Conservation (phyloP, 2,329 filamentous ascomycete species). For the Xylariaceae sp. region DNA sequence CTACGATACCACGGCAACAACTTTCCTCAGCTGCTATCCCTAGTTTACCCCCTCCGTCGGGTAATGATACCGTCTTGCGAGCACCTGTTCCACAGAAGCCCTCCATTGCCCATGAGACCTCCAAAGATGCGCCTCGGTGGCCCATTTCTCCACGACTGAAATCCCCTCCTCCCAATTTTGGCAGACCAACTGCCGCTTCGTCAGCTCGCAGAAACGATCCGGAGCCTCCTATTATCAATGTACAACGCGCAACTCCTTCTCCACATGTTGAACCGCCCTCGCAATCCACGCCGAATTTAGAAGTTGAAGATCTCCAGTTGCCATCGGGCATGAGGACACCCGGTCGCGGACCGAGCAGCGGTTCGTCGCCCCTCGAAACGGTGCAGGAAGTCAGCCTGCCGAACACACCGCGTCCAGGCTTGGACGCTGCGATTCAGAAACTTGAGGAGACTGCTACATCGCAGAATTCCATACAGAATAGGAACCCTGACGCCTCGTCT, state of each 20-base stretch:
- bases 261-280: slow-evolving; percentile 49
- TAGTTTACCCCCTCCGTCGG: slow-evolving; percentile 62
- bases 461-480: slow-evolving; percentile 47
- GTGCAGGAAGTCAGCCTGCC: slow-evolving; percentile 88
- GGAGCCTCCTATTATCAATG: slow-evolving; percentile 58
- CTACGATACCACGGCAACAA: slow-evolving; percentile 65
- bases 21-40: slow-evolving; percentile 73
- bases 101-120: slow-evolving; percentile 51
- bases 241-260: slow-evolving; percentile 57
- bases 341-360: slow-evolving; percentile 63
- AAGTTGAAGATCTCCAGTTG: slow-evolving; percentile 57
- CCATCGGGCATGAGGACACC: slow-evolving; percentile 64
- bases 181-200: slow-evolving; percentile 43
- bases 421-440: slow-evolving; percentile 57
- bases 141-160: slow-evolving; percentile 77
- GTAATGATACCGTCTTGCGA: slow-evolving; percentile 65
- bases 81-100: slow-evolving; percentile 70
- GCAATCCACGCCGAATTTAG: slow-evolving; percentile 54
- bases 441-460: slow-evolving; percentile 55
- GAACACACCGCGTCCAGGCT: slow-evolving; percentile 64
- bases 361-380: slow-evolving; percentile 76
- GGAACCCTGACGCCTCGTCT: slow-evolving; percentile 46
- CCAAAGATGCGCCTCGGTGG: slow-evolving; percentile 70
- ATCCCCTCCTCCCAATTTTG: slow-evolving; percentile 71
- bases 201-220: slow-evolving; percentile 52